Percentiles rank a stretch among this genome's conserved stretches.
phyloP scores from a whole-genome alignment of 2,329 filamentous ascomycete genomes.

The Hymenotorrendiella dingleyae region DNA sequence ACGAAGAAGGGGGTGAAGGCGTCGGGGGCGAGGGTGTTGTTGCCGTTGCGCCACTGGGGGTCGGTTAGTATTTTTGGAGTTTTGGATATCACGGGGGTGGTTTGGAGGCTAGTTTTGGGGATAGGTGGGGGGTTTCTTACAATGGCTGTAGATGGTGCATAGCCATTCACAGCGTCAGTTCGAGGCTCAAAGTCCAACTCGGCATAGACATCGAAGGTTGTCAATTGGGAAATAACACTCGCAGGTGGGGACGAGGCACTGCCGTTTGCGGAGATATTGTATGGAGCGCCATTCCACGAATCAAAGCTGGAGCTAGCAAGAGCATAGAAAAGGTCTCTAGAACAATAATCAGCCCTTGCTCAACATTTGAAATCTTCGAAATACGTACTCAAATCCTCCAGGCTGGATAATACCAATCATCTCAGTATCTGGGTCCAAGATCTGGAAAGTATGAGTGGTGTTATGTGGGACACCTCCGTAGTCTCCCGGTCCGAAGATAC shows the following conservation, averaged over 20 bases:
- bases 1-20: conserved; percentile 35
- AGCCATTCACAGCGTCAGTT: conserved; percentile 37
- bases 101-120: too few species aligned
- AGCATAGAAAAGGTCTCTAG: conserved; percentile 36
- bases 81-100: too few species aligned
- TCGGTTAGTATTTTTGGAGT: too few species aligned
- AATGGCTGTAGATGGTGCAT: too few species aligned
- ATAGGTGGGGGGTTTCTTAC: too few species aligned
- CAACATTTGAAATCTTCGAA: neutral
- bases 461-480: conserved; percentile 40
- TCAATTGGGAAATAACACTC: conserved; percentile 32
- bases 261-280: conserved; percentile 26
- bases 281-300: conserved; percentile 33
- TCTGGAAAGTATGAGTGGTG: conserved; percentile 43
- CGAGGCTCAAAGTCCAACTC: conserved; percentile 36
- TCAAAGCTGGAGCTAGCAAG: conserved; percentile 33
- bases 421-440: conserved; percentile 42
- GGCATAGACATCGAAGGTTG: conserved; percentile 39
- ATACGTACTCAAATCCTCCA: conserved; percentile 40
- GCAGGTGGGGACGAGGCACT: conserved; percentile 13
- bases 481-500: conserved; percentile 39
- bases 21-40: conserved; percentile 31
- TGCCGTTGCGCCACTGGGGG: conserved; percentile 35
- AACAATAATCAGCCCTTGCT: neutral
- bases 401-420: conserved; percentile 41